phyloP scores from a whole-genome alignment of 768 basidiomycete genomes.

The Boletus vinaceobasis region DNA sequence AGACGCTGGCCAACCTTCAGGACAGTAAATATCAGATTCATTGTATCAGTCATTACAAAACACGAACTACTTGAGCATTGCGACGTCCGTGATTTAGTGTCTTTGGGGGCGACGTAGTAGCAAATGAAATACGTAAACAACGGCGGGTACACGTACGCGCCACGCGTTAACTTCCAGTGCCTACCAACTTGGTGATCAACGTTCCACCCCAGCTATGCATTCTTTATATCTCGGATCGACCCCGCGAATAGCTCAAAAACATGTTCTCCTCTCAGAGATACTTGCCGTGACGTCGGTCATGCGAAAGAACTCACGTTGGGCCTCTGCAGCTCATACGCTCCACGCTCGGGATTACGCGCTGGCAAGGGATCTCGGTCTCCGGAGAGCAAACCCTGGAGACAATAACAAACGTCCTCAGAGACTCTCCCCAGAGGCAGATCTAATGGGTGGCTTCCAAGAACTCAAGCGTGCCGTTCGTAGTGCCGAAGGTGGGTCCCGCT shows the following conservation, averaged over 20 bases:
- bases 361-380: slow-evolving; percentile 71
- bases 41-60: slow-evolving; percentile 15
- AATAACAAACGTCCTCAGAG: slow-evolving; percentile 43
- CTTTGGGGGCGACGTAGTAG: not conserved
- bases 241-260: slow-evolving; percentile 51
- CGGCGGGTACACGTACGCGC: slow-evolving; percentile 1
- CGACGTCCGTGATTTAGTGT: not conserved
- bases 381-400: slow-evolving; percentile 52
- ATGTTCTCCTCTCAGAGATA: slow-evolving; percentile 88
- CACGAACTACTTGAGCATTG: not conserved
- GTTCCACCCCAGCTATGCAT: slow-evolving; percentile 12
- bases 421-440: slow-evolving; percentile 69
- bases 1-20: slow-evolving; percentile 32
- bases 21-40: slow-evolving; percentile 29
- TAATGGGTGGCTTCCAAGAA: slow-evolving; percentile 88
- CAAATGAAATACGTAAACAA: slow-evolving; percentile 14
- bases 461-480: slow-evolving; percentile 73
- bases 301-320: slow-evolving; percentile 98
- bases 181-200: not conserved
- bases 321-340: slow-evolving; percentile 64
- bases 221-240: slow-evolving; percentile 11
- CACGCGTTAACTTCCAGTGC: no score
- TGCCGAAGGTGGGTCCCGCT: slow-evolving; percentile 50
- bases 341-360: slow-evolving; percentile 62
- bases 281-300: slow-evolving; percentile 88